Evolutionary conservation across 1,284 basidiomycete species (phyloP), one percentile per base, ranked within the genome.

Genomic region (Ustilago curta): DNA sequence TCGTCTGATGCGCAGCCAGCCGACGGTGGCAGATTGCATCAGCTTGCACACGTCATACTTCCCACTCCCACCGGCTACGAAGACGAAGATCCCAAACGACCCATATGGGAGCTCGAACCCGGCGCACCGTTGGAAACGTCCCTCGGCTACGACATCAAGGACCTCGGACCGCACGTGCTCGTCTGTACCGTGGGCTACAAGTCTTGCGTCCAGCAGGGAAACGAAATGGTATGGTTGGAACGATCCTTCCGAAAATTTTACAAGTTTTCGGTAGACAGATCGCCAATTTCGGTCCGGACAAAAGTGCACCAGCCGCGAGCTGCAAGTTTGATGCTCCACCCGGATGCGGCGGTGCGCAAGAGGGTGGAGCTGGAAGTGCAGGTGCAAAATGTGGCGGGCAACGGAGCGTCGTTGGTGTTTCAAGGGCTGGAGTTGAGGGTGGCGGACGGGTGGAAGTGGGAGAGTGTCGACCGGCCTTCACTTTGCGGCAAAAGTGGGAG

Each of bases 291-390:
- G 0, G 82, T 85, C 1, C 66, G 80, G 6, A 83, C 84, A n/a
- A 85, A 85, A 50, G 77, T 80, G 4, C 82, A 83, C 40, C 66
- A 75, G 4, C 73, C 79, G 1, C 44, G 70, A 16, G 37, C 69
- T n/a, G 53, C 66, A 4, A 44, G 54, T 6, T 62, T 77, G 4
- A 35, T 69, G 8, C 48, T 69, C 19, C 74, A 69, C 32, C 59
- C 77, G n/a, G 71, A 78, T 1, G n/a, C 39, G 0, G 9, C 18
- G 4, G 63, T 77, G 14, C 59, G 79, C 9, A 31, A 67, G 25
- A 70, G 60, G 19, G 62, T 83, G n/a, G 76, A 78, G 31, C 67
- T 85, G 47, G 84, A 85, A 45, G 83, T 84, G 3, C 84, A 84
- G 45, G 73, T 85, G 2, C 78, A 81, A 35, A 85, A 85, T 52